A percentile compares a stretch with the other conserved stretches of the same genome.
Conservation (phyloP, 1,284 basidiomycete genomes). For the Chalciporus sp. region DNA sequence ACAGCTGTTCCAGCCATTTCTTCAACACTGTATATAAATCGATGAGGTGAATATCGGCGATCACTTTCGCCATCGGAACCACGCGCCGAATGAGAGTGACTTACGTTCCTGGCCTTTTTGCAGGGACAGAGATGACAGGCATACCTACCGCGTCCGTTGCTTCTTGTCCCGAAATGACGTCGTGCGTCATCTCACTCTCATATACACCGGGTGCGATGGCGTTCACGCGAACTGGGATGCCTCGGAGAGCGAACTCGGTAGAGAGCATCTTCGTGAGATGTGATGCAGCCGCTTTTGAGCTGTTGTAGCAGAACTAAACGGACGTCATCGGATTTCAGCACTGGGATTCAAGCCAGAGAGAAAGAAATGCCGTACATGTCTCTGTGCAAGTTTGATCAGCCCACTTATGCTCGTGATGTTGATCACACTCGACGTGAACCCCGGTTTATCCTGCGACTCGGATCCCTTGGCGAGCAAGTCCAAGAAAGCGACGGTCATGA, state of each 20-base stretch:
- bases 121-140: constrained; percentile 60
- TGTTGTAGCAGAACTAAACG: constrained; percentile 75
- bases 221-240: constrained; percentile 67
- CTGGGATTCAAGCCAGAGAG: neutral
- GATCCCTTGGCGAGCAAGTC: constrained; percentile 75
- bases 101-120: constrained; percentile 65
- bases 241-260: constrained; percentile 71
- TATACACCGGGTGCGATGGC: constrained; percentile 74
- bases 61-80: neutral
- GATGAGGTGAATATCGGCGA: neutral
- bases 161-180: constrained; percentile 47
- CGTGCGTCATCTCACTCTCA: constrained; percentile 74
- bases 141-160: constrained; percentile 56
- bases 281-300: constrained; percentile 72
- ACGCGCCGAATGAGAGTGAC: constrained; percentile 31
- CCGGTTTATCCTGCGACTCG: constrained; percentile 55
- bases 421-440: constrained; percentile 65
- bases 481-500: constrained; percentile 74
- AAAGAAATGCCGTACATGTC: constrained; percentile 56
- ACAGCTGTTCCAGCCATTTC: constrained; percentile 77
- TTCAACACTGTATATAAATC: constrained; percentile 48
- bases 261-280: constrained; percentile 76
- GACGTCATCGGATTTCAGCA: neutral
- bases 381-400: constrained; percentile 65
- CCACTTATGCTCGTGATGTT: constrained; percentile 80